Conservation (phyloP, 768 basidiomycete genomes). For the Lyophyllum atratum region DNA sequence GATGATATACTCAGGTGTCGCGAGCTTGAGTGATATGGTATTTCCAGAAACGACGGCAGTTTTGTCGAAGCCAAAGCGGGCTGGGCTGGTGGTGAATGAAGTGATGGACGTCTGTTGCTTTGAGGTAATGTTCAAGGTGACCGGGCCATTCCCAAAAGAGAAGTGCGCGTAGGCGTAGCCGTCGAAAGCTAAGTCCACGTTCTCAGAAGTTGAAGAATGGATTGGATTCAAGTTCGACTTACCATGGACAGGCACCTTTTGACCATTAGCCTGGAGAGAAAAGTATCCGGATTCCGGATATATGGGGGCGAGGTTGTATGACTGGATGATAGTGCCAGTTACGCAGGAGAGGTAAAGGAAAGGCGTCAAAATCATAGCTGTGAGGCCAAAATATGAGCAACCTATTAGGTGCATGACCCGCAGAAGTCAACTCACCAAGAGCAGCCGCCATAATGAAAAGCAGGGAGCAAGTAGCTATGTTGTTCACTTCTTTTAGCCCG, state of each 20-base stretch:
- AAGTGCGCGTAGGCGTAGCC: slow-evolving; percentile 5
- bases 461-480: too few species aligned
- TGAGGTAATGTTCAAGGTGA: background rate
- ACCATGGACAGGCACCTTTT: background rate
- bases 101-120: background rate
- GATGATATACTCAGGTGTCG: background rate
- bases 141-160: slow-evolving; percentile 1
- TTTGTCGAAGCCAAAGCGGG: background rate
- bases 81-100: background rate
- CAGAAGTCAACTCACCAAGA: too few species aligned
- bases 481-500: too few species aligned
- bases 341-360: background rate
- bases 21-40: background rate
- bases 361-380: background rate
- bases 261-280: background rate
- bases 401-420: too few species aligned
- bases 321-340: too few species aligned
- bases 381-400: too few species aligned
- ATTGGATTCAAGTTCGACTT: background rate
- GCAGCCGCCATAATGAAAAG: too few species aligned
- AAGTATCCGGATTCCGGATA: background rate
- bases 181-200: too few species aligned
- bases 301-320: background rate
- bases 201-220: too few species aligned
- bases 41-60: background rate